phyloP scores from a whole-genome alignment of 805 yeast species.

The Schizosaccharomyces lindneri region DNA sequence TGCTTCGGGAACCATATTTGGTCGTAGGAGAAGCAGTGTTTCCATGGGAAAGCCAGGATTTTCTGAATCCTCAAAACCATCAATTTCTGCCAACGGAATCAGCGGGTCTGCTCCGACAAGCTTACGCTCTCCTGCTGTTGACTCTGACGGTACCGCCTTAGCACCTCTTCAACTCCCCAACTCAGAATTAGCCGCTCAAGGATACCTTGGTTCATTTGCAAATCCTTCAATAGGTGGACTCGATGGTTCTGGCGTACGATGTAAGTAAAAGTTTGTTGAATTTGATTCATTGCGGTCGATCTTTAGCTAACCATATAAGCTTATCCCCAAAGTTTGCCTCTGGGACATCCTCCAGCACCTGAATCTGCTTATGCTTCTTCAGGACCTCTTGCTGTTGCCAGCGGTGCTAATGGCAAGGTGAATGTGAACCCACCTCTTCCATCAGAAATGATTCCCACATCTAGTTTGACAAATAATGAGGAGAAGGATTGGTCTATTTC shows the following conservation, averaged over 20 bases:
- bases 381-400: neutral
- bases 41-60: neutral
- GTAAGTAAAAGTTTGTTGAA: neutral
- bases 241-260: neutral
- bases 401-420: neutral
- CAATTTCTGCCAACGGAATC: neutral
- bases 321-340: constrained; percentile 8
- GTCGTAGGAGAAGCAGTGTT: neutral
- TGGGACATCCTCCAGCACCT: constrained; percentile 9
- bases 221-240: neutral
- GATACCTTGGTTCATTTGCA: neutral
- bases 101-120: neutral
- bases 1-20: neutral
- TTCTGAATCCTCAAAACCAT: neutral
- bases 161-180: neutral
- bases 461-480: neutral
- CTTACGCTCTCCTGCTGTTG: neutral
- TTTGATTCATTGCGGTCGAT: too few relatives aligned
- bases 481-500: constrained; percentile 62
- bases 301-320: constrained; percentile 8
- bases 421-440: neutral
- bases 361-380: constrained; percentile 7
- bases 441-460: neutral
- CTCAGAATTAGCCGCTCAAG: neutral
- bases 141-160: constrained; percentile 6